A percentile compares a stretch with the other conserved stretches of the same genome.
phyloP scores from a whole-genome alignment of 768 basidiomycete species.

The Cystofilobasidium capitatum region DNA sequence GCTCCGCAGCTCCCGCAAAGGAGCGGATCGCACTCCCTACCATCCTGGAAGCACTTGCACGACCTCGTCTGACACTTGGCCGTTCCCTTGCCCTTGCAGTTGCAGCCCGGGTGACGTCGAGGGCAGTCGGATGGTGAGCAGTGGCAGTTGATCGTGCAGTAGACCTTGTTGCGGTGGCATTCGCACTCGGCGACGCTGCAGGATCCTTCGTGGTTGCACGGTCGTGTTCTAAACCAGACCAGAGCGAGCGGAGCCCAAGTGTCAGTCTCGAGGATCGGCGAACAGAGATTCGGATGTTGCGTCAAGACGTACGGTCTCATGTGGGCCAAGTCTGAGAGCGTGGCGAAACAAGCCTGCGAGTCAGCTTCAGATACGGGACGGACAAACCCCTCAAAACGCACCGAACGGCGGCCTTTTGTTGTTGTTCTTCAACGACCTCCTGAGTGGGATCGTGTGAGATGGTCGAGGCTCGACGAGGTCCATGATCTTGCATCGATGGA shows the following conservation, averaged over 20 bases:
- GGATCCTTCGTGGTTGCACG: conserved; percentile 19
- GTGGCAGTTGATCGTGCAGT: conserved; percentile 12
- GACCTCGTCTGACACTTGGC: not conserved
- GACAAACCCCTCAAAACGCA: no score
- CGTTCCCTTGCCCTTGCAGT: not conserved
- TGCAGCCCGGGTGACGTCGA: not conserved
- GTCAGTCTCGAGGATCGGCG: not conserved
- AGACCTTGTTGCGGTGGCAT: conserved; percentile 4
- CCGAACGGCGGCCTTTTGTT: not conserved
- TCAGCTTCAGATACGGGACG: no score
- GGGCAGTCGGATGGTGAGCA: conserved; percentile 8
- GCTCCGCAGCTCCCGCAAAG: conserved; percentile 16
- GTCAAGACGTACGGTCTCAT: not conserved
- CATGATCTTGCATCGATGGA: conserved; percentile 12
- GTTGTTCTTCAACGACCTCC: not conserved
- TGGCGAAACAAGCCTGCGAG: no score
- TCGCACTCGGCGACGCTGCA: conserved; percentile 12
- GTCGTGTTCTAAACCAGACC: conserved; percentile 11
- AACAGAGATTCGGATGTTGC: not conserved
- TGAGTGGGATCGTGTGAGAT: not conserved
- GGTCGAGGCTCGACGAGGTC: not conserved
- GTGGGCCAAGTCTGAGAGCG: no score
- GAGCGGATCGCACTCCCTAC: conserved; percentile 19
- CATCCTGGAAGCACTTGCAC: conserved; percentile 11
- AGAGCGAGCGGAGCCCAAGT: not conserved